Conservation (phyloP, 192 early-diverging fungal genomes). For the Podila horticola region DNA sequence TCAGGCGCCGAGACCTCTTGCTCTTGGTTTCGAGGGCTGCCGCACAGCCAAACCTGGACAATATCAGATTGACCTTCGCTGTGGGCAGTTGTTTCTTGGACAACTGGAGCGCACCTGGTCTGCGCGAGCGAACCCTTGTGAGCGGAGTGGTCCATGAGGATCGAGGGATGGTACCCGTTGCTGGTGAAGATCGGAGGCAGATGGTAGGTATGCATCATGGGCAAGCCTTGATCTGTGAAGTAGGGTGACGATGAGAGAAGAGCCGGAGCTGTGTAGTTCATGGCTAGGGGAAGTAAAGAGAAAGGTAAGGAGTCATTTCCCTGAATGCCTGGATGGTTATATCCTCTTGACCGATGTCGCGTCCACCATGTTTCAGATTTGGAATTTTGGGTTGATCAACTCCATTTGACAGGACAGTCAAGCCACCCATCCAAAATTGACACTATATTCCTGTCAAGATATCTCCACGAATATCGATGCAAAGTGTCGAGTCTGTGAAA, state of each 20-base stretch:
- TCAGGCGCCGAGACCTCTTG: too few species aligned
- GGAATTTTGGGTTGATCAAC: neutral
- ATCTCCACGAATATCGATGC: neutral
- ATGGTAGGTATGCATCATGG: slow-evolving; percentile 10
- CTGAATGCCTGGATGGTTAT: neutral
- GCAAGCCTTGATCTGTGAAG: neutral
- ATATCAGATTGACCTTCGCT: neutral
- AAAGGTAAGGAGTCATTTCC: neutral
- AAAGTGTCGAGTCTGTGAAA: too few species aligned
- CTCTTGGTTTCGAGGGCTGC: neutral
- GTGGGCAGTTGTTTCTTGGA: neutral
- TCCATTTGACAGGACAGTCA: slow-evolving; percentile 15
- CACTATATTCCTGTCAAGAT: neutral
- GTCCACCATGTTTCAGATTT: neutral
- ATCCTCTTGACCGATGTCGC: neutral
- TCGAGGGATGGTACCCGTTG: slow-evolving; percentile 38
- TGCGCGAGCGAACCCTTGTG: neutral
- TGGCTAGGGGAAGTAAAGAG: neutral
- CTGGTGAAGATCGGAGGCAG: slow-evolving; percentile 39
- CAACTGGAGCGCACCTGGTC: neutral
- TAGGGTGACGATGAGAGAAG: neutral
- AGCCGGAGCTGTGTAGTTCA: neutral
- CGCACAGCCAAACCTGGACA: neutral
- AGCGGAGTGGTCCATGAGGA: slow-evolving; percentile 26
- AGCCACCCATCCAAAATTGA: slow-evolving; percentile 16